Evolutionary conservation across 2,329 filamentous ascomycete species (phyloP).

Genomic region (Paradendryphiella salina): DNA sequence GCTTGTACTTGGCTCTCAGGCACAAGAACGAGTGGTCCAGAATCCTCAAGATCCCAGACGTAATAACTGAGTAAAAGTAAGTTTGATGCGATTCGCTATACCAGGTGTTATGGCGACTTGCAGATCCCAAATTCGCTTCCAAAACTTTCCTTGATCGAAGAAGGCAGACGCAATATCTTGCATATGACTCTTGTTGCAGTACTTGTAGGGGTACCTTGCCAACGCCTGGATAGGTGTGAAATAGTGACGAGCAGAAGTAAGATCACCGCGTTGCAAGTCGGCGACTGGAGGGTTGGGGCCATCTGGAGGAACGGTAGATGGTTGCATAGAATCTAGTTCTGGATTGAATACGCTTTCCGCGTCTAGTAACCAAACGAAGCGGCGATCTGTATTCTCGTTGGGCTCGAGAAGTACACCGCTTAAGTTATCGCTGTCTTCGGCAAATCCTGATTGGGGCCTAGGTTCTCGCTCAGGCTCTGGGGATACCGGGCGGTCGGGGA

Average conservation of each 20-base stretch:
- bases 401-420: constrained; percentile 30
- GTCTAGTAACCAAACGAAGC: constrained; percentile 29
- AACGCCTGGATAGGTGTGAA: constrained; percentile 55
- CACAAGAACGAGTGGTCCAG: constrained; percentile 67
- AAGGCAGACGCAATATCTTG: constrained; percentile 58
- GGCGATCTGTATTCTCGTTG: constrained; percentile 20
- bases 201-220: constrained; percentile 62
- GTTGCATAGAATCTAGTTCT: constrained; percentile 19
- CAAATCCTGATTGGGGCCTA: neutral
- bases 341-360: constrained; percentile 31
- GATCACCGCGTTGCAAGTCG: constrained; percentile 35
- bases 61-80: constrained; percentile 61
- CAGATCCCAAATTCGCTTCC: constrained; percentile 72
- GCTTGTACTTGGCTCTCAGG: constrained; percentile 66
- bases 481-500: constrained; percentile 26
- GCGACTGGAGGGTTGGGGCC: constrained; percentile 17
- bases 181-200: constrained; percentile 54
- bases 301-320: constrained; percentile 5
- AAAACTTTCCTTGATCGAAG: constrained; percentile 63
- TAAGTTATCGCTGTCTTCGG: constrained; percentile 16
- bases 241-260: constrained; percentile 39
- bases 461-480: constrained; percentile 3
- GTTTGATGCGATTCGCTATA: constrained; percentile 9
- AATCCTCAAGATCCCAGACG: constrained; percentile 54
- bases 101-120: constrained; percentile 54